Evolutionary conservation across 371 early-diverging fungal species (phyloP).

Genomic region (Amoeboaphelidium protococcarum): DNA sequence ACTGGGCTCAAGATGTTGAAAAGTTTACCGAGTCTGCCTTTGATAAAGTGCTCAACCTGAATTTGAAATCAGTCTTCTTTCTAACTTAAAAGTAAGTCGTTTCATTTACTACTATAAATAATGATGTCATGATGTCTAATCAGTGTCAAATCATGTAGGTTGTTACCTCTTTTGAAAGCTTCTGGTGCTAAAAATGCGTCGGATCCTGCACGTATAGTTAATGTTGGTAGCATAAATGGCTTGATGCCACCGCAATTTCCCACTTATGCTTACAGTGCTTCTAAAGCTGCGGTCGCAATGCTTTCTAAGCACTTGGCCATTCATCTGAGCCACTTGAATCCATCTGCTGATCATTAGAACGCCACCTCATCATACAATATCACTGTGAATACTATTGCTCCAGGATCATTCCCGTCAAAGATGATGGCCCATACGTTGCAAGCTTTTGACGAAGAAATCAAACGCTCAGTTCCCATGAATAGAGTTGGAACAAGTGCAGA

Average conservation of each 20-base stretch:
- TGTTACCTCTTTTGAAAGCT: constrained; percentile 41
- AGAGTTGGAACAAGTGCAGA: constrained; percentile 58
- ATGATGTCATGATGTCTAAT: background rate
- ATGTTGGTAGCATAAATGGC: no score
- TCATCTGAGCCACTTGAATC: constrained; percentile 25
- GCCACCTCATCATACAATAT: no score
- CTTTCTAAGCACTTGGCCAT: constrained; percentile 35
- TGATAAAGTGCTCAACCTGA: constrained; percentile 36
- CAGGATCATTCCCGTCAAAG: constrained; percentile 62
- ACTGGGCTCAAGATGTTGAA: constrained; percentile 9
- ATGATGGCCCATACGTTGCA: constrained; percentile 32
- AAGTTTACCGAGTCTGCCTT: constrained; percentile 36
- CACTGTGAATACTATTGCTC: constrained; percentile 66
- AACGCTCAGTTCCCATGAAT: constrained; percentile 20
- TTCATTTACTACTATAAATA: background rate
- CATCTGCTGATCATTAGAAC: no score
- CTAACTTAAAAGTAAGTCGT: constrained; percentile 40
- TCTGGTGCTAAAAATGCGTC: constrained; percentile 19
- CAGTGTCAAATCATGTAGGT: constrained; percentile 8
- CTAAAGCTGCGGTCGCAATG: constrained; percentile 54
- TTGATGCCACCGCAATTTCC: constrained; percentile 25
- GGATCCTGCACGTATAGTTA: constrained; percentile 25
- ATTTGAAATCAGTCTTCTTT: constrained; percentile 54
- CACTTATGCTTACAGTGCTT: constrained; percentile 44
- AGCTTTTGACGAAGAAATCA: constrained; percentile 6